phyloP scores from a whole-genome alignment of 345 rosid species.

The Pistacia integerrima region DNA sequence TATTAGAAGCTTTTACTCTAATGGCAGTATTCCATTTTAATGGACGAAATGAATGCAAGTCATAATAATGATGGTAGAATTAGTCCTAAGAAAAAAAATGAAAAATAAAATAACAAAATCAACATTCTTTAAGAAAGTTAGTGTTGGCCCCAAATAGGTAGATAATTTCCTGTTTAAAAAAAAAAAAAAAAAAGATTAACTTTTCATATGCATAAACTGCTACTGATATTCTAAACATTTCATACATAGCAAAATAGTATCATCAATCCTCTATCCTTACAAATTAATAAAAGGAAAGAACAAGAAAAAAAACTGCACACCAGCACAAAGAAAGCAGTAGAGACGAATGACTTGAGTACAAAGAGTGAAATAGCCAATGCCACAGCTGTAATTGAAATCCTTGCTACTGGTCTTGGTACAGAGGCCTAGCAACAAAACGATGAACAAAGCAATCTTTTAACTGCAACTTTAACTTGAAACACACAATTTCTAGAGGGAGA shows the following conservation, averaged over 20 bases:
- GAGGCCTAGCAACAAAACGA: conserved; percentile 40
- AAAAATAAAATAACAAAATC: not conserved
- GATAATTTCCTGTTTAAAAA: not conserved
- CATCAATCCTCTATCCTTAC: not conserved
- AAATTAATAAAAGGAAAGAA: not conserved
- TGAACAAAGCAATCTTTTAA: not conserved
- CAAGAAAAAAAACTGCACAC: conserved; percentile 36
- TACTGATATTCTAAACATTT: too few relatives aligned
- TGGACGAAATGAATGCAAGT: too few relatives aligned
- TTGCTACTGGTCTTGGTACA: conserved; percentile 68
- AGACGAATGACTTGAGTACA: conserved; percentile 64
- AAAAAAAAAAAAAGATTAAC: not conserved
- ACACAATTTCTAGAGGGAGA: conserved; percentile 13
- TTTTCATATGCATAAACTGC: not conserved
- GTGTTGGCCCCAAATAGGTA: not conserved
- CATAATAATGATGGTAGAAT: not conserved
- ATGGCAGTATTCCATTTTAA: too few relatives aligned
- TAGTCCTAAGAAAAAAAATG: too few relatives aligned
- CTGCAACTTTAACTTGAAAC: not conserved
- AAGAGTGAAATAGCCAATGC: conserved; percentile 51
- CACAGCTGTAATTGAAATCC: conserved; percentile 52
- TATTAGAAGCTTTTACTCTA: too few relatives aligned
- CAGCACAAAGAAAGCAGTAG: conserved; percentile 83
- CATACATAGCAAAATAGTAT: conserved; percentile 4
- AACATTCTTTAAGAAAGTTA: not conserved